Percentiles rank a stretch among this genome's conserved stretches.
These are phyloP conservation scores for Dothistroma septosporum DNA, from an alignment of 2,329 filamentous ascomycete species.

Conservation along the genomic window DNA sequence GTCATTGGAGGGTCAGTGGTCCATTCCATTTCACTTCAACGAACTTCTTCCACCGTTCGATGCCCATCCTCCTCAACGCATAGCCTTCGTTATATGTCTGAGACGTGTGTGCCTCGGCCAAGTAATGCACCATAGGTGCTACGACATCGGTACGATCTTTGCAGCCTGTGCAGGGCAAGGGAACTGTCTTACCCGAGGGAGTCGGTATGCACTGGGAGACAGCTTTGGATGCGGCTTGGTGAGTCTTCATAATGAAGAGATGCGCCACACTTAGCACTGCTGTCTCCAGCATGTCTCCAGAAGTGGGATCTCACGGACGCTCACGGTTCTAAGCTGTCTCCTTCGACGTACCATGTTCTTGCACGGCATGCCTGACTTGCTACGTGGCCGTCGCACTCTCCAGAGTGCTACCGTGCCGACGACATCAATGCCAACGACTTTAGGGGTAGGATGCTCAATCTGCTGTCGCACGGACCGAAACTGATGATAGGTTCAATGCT, in stretches of 20 bases:
- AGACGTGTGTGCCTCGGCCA: background rate
- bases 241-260: background rate
- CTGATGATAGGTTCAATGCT: background rate
- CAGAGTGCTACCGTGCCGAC: background rate
- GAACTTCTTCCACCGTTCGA: background rate
- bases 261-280: background rate
- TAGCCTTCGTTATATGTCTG: background rate
- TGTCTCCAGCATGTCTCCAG: background rate
- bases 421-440: background rate
- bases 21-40: background rate
- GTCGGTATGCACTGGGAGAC: background rate
- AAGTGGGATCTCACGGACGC: background rate
- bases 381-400: background rate
- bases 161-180: background rate
- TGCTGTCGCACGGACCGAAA: background rate
- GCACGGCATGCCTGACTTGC: background rate
- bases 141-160: background rate
- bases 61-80: background rate
- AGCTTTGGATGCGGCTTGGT: background rate
- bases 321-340: background rate
- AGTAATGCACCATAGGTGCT: background rate
- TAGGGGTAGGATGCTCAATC: background rate
- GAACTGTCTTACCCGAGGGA: background rate
- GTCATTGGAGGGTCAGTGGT: background rate
- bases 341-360: background rate